Evolutionary conservation across 768 basidiomycete species (phyloP).

Genomic region (Kwoniella europaea): DNA sequence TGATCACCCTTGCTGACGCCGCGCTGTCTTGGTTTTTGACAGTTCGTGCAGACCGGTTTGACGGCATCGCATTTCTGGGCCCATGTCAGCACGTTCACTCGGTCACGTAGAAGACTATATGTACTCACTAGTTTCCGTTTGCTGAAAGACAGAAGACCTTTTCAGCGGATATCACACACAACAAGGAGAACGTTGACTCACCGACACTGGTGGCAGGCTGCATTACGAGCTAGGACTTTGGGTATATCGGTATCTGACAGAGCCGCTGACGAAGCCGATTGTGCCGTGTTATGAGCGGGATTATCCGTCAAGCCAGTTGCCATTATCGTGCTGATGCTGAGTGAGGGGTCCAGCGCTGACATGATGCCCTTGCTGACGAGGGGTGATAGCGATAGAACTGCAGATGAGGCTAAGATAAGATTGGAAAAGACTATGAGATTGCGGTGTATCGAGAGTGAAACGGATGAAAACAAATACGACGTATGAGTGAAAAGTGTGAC

Average conservation of each 20-base stretch:
- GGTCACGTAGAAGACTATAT: background rate
- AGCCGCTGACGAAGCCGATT: slow-evolving; percentile 12
- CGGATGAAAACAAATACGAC: too few relatives aligned
- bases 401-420: too few relatives aligned
- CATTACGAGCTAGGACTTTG: slow-evolving; percentile 38
- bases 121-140: slow-evolving; percentile 38
- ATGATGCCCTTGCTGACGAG: background rate
- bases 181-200: slow-evolving; percentile 17
- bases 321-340: background rate
- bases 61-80: slow-evolving; percentile 46
- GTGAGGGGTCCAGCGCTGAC: background rate
- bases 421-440: too few relatives aligned
- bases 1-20: background rate
- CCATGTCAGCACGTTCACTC: background rate
- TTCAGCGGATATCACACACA: slow-evolving; percentile 7
- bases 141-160: background rate
- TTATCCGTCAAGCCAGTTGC: background rate
- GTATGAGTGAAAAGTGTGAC: too few relatives aligned
- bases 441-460: too few relatives aligned
- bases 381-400: too few relatives aligned
- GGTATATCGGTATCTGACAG: slow-evolving; percentile 6
- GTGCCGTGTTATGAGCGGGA: background rate
- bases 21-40: slow-evolving; percentile 35
- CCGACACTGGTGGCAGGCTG: slow-evolving; percentile 49
- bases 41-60: slow-evolving; percentile 44